phyloP scores from a whole-genome alignment of 768 basidiomycete genomes.

The Kockovaella imperatae region DNA sequence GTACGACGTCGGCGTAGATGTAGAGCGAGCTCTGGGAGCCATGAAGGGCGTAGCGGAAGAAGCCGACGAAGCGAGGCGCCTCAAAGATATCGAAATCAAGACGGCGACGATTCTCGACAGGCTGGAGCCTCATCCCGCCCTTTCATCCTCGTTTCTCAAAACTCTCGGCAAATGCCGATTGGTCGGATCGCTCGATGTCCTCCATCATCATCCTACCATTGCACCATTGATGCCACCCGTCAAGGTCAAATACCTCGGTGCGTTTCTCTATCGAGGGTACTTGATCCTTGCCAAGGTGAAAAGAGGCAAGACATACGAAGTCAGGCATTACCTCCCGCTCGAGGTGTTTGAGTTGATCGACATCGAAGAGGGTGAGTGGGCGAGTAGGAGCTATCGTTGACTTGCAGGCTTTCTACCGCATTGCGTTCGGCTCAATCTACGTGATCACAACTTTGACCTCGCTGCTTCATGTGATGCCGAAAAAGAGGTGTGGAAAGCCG shows the following conservation, averaged over 20 bases:
- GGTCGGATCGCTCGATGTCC: conserved; percentile 79
- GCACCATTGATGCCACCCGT: conserved; percentile 51
- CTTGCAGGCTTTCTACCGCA: conserved; percentile 65
- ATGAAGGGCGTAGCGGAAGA: conserved; percentile 69
- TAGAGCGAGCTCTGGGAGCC: conserved; percentile 50
- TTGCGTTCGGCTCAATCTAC: conserved; percentile 65
- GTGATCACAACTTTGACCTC: conserved; percentile 71
- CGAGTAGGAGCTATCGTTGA: conserved; percentile 5
- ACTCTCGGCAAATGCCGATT: conserved; percentile 70
- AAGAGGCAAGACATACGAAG: conserved; percentile 68
- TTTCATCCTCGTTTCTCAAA: conserved; percentile 45
- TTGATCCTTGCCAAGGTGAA: conserved; percentile 77
- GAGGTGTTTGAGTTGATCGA: conserved; percentile 64
- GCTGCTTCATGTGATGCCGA: conserved; percentile 77
- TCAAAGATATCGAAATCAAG: conserved; percentile 59
- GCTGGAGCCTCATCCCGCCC: conserved; percentile 48
- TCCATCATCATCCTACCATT: conserved; percentile 57
- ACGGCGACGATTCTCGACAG: conserved; percentile 63
- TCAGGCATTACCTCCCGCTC: conserved; percentile 79
- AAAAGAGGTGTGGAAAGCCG: conserved; percentile 76
- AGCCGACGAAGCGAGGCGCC: conserved; percentile 72
- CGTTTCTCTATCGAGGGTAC: conserved; percentile 85
- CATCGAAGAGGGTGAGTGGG: conserved; percentile 61
- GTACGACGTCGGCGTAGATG: conserved; percentile 33
- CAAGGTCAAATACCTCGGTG: conserved; percentile 78